phyloP scores from a whole-genome alignment of 1,139 yeast species.

The Meyerozyma carpophila region DNA sequence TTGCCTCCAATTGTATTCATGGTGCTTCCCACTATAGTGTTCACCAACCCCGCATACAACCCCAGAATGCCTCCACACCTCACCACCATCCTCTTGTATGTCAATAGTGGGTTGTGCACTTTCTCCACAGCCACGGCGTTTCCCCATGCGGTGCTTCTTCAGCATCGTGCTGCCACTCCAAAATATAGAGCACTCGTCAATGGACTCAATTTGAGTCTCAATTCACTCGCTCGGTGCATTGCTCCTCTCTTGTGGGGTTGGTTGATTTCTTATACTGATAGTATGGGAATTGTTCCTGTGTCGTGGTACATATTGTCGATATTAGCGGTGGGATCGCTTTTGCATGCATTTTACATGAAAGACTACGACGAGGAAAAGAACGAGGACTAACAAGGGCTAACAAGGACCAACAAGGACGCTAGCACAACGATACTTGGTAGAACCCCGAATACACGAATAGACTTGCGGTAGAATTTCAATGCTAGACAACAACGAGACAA shows the following conservation, averaged over 20 bases:
- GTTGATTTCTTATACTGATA: slow-evolving; percentile 46
- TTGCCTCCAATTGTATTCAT: slow-evolving; percentile 46
- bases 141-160: slow-evolving; percentile 39
- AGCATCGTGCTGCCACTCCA: slow-evolving; percentile 44
- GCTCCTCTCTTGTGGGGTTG: slow-evolving; percentile 60
- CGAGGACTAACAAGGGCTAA: too few relatives aligned
- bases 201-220: slow-evolving; percentile 43
- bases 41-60: slow-evolving; percentile 19
- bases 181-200: slow-evolving; percentile 47
- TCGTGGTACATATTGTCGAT: slow-evolving; percentile 46
- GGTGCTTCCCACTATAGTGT: slow-evolving; percentile 45
- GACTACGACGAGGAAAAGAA: slow-evolving; percentile 23
- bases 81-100: slow-evolving; percentile 7
- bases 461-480: too few relatives aligned
- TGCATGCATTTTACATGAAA: slow-evolving; percentile 28
- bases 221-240: slow-evolving; percentile 50
- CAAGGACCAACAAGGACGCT: too few relatives aligned
- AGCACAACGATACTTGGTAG: too few relatives aligned
- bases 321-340: slow-evolving; percentile 26
- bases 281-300: slow-evolving; percentile 37
- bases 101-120: slow-evolving; percentile 15
- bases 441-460: too few relatives aligned
- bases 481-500: too few relatives aligned
- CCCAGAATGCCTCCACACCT: slow-evolving; percentile 12
- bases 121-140: slow-evolving; percentile 29